Evolutionary conservation across 768 basidiomycete species (phyloP).

Genomic region (Pleurotus djamor): DNA sequence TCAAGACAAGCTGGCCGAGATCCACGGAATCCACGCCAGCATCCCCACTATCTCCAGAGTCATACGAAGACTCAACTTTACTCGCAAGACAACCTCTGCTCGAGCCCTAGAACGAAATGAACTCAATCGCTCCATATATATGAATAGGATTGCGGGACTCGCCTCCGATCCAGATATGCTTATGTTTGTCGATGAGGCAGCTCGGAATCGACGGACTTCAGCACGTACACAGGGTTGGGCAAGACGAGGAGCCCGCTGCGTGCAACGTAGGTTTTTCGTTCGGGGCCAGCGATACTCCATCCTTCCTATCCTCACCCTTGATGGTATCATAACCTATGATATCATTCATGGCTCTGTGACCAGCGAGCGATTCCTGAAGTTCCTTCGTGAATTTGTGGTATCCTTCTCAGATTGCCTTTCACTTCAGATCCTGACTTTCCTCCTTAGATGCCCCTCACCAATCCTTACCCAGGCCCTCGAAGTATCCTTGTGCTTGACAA

Average conservation of each 20-base stretch:
- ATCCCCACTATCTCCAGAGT: background rate
- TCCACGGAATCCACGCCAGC: background rate
- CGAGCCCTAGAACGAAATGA: slow-evolving; percentile 3
- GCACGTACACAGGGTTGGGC: slow-evolving; percentile 16
- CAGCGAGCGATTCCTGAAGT: slow-evolving; percentile 25
- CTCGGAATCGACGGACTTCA: slow-evolving; percentile 20
- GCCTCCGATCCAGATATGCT: slow-evolving; percentile 1
- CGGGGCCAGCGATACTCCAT: slow-evolving; percentile 25
- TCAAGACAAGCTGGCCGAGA: background rate
- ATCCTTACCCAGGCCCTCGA: slow-evolving; percentile 27
- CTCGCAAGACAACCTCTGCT: background rate
- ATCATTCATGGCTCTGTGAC: slow-evolving; percentile 33
- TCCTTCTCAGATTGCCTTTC: slow-evolving; percentile 7
- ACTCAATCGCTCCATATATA: background rate
- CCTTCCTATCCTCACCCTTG: slow-evolving; percentile 22
- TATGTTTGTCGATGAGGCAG: slow-evolving; percentile 23
- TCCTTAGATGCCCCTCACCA: slow-evolving; percentile 6
- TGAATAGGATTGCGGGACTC: background rate
- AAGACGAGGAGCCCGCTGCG: slow-evolving; percentile 15
- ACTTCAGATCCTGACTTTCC: slow-evolving; percentile 18
- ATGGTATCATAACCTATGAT: slow-evolving; percentile 27
- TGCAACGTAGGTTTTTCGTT: slow-evolving; percentile 16
- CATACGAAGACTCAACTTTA: background rate
- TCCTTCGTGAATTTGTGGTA: slow-evolving; percentile 25
- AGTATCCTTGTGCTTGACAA: slow-evolving; percentile 40